Evolutionary conservation across 192 early-diverging fungal genomes (phyloP).

Genomic region (Pilaira anomala): DNA sequence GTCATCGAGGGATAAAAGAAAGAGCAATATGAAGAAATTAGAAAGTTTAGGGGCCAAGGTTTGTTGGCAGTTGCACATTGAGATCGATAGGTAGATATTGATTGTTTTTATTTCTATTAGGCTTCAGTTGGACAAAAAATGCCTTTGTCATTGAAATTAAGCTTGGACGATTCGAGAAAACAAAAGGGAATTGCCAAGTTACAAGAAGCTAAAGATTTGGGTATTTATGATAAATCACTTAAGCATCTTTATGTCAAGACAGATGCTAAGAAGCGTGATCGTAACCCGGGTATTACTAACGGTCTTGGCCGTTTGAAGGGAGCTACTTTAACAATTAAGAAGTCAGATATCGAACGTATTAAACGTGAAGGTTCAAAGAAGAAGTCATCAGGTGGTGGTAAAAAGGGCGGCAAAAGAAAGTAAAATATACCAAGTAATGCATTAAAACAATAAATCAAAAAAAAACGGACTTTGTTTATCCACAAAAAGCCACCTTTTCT

Average conservation of each 20-base stretch:
- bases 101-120: neutral
- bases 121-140: conserved; percentile 20
- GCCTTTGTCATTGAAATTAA: conserved; percentile 33
- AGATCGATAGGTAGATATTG: neutral
- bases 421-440: neutral
- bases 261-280: conserved; percentile 17
- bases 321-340: conserved; percentile 37
- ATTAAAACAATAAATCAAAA: neutral
- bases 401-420: conserved; percentile 8
- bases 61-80: too few species aligned
- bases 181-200: conserved; percentile 22
- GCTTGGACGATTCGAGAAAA: conserved; percentile 33
- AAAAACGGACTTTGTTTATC: too few species aligned
- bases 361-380: conserved; percentile 24
- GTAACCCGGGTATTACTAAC: conserved; percentile 38
- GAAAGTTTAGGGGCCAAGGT: conserved; percentile 39
- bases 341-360: conserved; percentile 37
- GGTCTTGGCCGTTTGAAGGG: conserved; percentile 43
- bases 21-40: conserved; percentile 34
- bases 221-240: conserved; percentile 41
- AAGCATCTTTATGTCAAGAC: conserved; percentile 39
- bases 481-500: too few species aligned
- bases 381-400: neutral
- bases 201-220: conserved; percentile 44
- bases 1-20: conserved; percentile 40